Conservation (phyloP, 768 basidiomycete genomes). For the Pholiota conissans region DNA sequence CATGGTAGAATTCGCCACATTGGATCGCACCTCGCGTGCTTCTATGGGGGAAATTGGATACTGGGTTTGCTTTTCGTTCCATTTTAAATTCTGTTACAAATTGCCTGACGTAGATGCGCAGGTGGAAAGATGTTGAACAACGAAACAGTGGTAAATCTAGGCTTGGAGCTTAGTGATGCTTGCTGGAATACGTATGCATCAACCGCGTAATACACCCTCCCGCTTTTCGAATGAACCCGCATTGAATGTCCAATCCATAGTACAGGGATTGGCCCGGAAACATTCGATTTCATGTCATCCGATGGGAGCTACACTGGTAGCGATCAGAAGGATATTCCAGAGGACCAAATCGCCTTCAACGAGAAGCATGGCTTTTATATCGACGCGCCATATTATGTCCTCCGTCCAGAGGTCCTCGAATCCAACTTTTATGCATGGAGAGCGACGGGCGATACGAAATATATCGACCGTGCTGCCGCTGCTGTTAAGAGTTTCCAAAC, state of each 20-base stretch:
- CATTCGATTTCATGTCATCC: constrained; percentile 60
- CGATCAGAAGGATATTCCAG: constrained; percentile 22
- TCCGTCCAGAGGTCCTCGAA: constrained; percentile 78
- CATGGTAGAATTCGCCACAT: constrained; percentile 50
- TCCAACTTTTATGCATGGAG: constrained; percentile 82
- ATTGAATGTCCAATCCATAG: constrained; percentile 30
- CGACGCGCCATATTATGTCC: constrained; percentile 52
- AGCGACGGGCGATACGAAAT: constrained; percentile 67
- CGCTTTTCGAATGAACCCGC: neutral
- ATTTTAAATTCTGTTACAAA: neutral
- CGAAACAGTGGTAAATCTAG: constrained; percentile 63
- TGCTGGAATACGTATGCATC: constrained; percentile 84
- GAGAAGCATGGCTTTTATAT: constrained; percentile 66
- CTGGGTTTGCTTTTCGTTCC: constrained; percentile 3
- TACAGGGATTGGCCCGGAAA: constrained; percentile 78
- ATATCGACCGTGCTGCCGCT: constrained; percentile 59
- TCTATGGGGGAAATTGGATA: constrained; percentile 74
- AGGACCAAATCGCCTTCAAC: constrained; percentile 51
- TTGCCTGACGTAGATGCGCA: neutral
- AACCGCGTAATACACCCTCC: constrained; percentile 48
- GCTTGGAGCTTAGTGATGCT: constrained; percentile 60
- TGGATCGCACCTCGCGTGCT: constrained; percentile 76
- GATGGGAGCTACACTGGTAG: constrained; percentile 66
- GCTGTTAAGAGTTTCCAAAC: constrained; percentile 61
- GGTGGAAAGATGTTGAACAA: constrained; percentile 73